Percentiles rank a stretch among this genome's conserved stretches.
These are phyloP conservation scores for Polyporus tsugae DNA, from an alignment of 1,284 basidiomycete genomes.

Conservation along the genomic window DNA sequence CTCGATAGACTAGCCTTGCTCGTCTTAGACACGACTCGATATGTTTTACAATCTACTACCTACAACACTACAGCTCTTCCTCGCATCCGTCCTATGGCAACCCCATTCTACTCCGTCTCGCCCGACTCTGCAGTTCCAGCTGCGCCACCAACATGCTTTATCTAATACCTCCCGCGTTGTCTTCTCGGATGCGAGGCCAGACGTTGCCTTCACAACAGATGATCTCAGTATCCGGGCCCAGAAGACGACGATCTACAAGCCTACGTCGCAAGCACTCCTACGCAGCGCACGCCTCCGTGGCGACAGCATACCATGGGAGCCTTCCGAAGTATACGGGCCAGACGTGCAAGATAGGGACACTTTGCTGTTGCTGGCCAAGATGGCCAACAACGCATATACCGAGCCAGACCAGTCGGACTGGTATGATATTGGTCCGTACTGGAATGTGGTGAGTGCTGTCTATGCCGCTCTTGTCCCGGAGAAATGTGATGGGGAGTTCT, in stretches of 20 bases:
- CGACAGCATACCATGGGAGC: conserved; percentile 61
- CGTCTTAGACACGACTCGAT: background rate
- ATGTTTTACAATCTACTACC: conserved; percentile 37
- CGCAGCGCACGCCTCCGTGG: conserved; percentile 51
- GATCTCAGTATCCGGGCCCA: conserved; percentile 17
- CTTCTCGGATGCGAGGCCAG: conserved; percentile 32
- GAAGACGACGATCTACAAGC: conserved; percentile 36
- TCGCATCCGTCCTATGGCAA: conserved; percentile 30
- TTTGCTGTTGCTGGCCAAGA: conserved; percentile 87
- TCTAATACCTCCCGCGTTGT: conserved; percentile 30
- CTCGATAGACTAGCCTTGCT: background rate
- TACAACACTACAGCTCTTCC: conserved; percentile 28
- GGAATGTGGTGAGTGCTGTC: conserved; percentile 62
- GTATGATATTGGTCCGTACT: conserved; percentile 78
- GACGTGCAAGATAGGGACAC: conserved; percentile 84
- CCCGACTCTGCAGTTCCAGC: conserved; percentile 56
- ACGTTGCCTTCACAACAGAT: conserved; percentile 6
- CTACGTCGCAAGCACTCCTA: conserved; percentile 57
- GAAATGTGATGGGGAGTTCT: background rate
- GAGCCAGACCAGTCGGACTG: conserved; percentile 66
- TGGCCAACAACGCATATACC: conserved; percentile 89
- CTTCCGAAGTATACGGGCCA: conserved; percentile 64
- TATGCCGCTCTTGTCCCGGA: background rate
- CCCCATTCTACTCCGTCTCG: conserved; percentile 21
- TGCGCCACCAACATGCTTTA: conserved; percentile 71